A percentile compares a stretch with the other conserved stretches of the same genome.
phyloP scores from a whole-genome alignment of 2,329 filamentous ascomycete genomes.

The Pseudogymnoascus pannorum region DNA sequence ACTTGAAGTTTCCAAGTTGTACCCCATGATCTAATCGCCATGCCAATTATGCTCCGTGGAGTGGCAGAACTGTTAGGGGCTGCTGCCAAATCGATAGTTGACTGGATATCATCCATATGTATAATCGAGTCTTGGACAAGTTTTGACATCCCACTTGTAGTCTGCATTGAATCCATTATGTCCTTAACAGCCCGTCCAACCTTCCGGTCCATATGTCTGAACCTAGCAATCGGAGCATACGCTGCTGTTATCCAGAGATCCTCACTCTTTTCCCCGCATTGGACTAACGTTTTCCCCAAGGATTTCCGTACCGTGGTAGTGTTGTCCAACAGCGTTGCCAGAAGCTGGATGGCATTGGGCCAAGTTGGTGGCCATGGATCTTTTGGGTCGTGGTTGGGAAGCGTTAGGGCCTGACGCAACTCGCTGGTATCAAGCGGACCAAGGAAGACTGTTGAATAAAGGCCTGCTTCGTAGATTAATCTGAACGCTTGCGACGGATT shows the following conservation, averaged over 20 bases:
- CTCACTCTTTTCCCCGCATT: neutral
- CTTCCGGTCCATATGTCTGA: neutral
- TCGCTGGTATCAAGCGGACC: neutral
- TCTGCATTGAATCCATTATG: neutral
- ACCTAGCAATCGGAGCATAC: neutral
- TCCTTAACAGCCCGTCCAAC: neutral
- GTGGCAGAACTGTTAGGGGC: neutral
- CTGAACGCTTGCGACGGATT: slow-evolving; percentile 3
- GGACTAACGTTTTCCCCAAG: neutral
- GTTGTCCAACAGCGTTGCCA: neutral
- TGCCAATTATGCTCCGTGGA: neutral
- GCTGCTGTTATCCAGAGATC: neutral
- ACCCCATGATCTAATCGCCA: neutral
- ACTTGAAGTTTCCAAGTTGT: neutral
- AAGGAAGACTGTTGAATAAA: slow-evolving; percentile 4
- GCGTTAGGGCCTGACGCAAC: neutral
- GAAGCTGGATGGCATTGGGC: neutral
- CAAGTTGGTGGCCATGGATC: neutral
- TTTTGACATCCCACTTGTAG: neutral
- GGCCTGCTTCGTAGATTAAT: neutral
- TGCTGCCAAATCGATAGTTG: neutral
- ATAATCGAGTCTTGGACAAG: neutral
- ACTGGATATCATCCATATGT: neutral
- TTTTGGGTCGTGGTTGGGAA: neutral
- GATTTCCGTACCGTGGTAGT: neutral